Evolutionary conservation across 2,329 filamentous ascomycete genomes (phyloP).

Genomic region (Penicillium digitatum): DNA sequence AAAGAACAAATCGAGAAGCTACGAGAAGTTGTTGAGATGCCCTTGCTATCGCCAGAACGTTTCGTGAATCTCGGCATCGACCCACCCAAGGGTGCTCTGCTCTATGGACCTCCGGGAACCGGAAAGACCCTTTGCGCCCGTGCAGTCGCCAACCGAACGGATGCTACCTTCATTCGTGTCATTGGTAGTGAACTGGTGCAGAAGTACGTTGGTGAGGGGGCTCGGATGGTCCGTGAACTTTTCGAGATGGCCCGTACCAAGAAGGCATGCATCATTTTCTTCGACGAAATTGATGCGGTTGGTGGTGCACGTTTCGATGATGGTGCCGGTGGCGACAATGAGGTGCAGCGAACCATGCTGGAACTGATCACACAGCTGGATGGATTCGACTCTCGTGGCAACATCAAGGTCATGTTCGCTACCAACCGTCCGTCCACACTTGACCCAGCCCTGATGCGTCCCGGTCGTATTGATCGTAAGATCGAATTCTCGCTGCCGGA

Average conservation of each 20-base stretch:
- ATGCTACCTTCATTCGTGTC: constrained; percentile 97
- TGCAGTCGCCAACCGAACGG: constrained; percentile 95
- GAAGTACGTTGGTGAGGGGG: constrained; percentile 98
- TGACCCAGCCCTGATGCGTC: constrained; percentile 94
- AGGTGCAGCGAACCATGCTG: constrained; percentile 96
- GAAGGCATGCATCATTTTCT: constrained; percentile 99
- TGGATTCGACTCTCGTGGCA: constrained; percentile 91
- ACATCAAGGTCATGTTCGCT: constrained; percentile 99
- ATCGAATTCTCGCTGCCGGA: constrained; percentile 98
- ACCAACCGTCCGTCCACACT: constrained; percentile 94
- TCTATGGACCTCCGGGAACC: constrained; percentile 97
- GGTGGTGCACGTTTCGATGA: constrained; percentile 96
- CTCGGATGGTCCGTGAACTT: constrained; percentile 95
- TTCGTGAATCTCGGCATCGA: constrained; percentile 99
- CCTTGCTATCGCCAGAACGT: constrained; percentile 87
- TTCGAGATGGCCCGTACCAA: constrained; percentile 99
- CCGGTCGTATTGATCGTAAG: constrained; percentile 95
- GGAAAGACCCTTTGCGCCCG: constrained; percentile 97
- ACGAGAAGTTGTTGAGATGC: constrained; percentile 98
- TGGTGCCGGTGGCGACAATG: constrained; percentile 92
- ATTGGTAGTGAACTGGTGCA: constrained; percentile 97
- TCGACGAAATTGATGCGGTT: constrained; percentile 96
- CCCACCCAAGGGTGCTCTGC: constrained; percentile 91
- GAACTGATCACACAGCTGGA: constrained; percentile 96
- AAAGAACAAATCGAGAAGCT: constrained; percentile 99